A percentile compares a stretch with the other conserved stretches of the same genome.
phyloP scores from a whole-genome alignment of 176 grass and related monocot genomes.

The Miscanthus lutarioriparius region DNA sequence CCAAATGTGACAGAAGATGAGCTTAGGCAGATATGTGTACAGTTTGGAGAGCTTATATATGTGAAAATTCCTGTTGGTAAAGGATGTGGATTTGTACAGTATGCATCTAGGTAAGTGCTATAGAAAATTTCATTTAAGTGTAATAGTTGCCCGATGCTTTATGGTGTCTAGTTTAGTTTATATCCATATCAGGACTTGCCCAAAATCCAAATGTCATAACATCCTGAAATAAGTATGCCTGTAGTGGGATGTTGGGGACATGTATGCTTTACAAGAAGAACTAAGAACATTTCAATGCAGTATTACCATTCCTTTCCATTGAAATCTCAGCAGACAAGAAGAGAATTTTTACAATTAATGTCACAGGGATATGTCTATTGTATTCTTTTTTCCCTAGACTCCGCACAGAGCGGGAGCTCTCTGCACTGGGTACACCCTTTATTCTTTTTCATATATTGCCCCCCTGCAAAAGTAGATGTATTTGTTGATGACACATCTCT shows the following conservation, averaged over 20 bases:
- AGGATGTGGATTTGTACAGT: conserved; percentile 97
- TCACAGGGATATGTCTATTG: conserved; percentile 5
- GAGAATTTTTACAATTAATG: not conserved
- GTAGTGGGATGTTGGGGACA: not conserved
- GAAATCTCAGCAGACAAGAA: not conserved
- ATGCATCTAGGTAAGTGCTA: conserved; percentile 60
- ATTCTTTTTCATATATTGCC: not conserved
- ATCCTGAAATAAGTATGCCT: not conserved
- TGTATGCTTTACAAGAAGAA: conserved; percentile 11
- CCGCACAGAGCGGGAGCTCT: no score
- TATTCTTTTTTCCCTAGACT: not conserved
- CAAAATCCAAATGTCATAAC: not conserved
- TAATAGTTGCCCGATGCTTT: not conserved
- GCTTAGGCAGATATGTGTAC: conserved; percentile 73
- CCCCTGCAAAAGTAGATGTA: not conserved
- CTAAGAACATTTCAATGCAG: not conserved
- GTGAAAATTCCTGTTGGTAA: conserved; percentile 93
- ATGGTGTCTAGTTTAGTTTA: conserved; percentile 1
- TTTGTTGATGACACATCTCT: conserved; percentile 4
- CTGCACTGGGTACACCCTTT: no score
- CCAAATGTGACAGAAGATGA: conserved; percentile 92
- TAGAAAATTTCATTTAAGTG: not conserved
- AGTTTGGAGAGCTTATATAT: conserved; percentile 90
- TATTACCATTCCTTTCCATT: not conserved
- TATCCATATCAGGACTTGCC: not conserved